phyloP scores from a whole-genome alignment of 495 filamentous ascomycete genomes.

The Delitschia confertaspora region DNA sequence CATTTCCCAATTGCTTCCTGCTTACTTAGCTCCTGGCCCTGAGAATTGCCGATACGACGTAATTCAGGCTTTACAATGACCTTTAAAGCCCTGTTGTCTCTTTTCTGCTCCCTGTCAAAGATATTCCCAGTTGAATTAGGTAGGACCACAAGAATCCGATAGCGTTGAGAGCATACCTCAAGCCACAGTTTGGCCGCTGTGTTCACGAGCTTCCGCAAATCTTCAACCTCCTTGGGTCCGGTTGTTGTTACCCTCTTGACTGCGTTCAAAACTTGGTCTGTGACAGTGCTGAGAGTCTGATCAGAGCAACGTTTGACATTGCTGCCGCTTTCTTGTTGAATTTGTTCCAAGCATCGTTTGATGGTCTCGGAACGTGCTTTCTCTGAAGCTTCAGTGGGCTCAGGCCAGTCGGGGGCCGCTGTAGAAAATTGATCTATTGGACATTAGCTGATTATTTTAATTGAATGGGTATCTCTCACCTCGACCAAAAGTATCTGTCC shows the following conservation, averaged over 20 bases:
- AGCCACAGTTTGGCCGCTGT: conserved; percentile 11
- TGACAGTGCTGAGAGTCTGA: neutral
- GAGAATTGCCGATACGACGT: neutral
- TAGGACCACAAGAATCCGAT: conserved; percentile 3
- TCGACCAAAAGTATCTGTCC: neutral
- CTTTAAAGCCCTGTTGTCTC: neutral
- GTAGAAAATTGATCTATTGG: neutral
- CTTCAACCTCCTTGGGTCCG: neutral
- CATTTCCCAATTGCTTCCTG: neutral
- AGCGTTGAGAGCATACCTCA: conserved; percentile 3
- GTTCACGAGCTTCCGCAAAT: neutral
- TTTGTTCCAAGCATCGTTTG: neutral
- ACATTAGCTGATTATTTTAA: neutral
- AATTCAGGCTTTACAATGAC: conserved; percentile 1
- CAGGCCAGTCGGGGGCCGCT: conserved; percentile 2
- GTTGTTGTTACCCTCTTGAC: neutral
- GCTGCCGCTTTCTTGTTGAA: neutral
- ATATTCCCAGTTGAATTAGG: neutral
- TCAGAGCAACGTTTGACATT: neutral
- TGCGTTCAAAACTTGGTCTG: neutral
- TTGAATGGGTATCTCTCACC: neutral
- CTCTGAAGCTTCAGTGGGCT: conserved; percentile 2
- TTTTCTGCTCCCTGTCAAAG: neutral
- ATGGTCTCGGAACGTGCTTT: neutral
- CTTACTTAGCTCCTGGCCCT: neutral